Percentiles rank a stretch among this genome's conserved stretches.
phyloP scores from a whole-genome alignment of 345 rosid genomes.

The Brassica nigra region DNA sequence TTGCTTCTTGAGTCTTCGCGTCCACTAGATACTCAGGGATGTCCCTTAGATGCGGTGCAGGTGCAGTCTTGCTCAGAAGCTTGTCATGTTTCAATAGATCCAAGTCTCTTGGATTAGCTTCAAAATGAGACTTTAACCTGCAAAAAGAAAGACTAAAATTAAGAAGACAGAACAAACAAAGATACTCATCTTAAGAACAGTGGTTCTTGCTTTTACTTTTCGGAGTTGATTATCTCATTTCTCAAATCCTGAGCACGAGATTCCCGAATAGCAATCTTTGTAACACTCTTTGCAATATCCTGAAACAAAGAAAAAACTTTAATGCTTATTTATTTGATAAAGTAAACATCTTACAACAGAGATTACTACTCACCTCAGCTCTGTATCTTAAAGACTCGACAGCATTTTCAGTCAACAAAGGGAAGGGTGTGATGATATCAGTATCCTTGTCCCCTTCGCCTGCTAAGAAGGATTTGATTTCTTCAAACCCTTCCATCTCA shows the following conservation, averaged over 20 bases:
- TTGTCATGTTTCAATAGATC: conserved; percentile 88
- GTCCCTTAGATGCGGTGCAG: conserved; percentile 67
- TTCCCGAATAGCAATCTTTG: conserved; percentile 76
- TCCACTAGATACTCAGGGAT: conserved; percentile 83
- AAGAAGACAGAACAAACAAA: not conserved
- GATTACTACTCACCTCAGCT: conserved; percentile 68
- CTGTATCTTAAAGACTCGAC: conserved; percentile 87
- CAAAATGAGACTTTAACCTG: conserved; percentile 90
- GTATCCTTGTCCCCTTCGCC: conserved; percentile 55
- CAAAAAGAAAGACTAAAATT: not conserved
- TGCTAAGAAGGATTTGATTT: conserved; percentile 67
- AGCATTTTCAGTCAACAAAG: conserved; percentile 73
- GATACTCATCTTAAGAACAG: not conserved
- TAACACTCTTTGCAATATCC: conserved; percentile 93
- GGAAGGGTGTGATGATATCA: conserved; percentile 57
- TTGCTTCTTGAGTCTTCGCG: conserved; percentile 72
- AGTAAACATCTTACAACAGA: not conserved
- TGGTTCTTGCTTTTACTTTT: conserved; percentile 60
- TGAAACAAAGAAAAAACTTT: conserved; percentile 35
- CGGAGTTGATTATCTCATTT: conserved; percentile 88
- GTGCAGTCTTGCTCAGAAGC: conserved; percentile 66
- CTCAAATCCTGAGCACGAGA: conserved; percentile 93
- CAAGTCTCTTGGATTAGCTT: conserved; percentile 79
- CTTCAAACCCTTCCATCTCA: conserved; percentile 82
- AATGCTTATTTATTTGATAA: not conserved